Percentiles rank a stretch among this genome's conserved stretches.
Conservation (phyloP, 2,329 filamentous ascomycete genomes). For the Magnaporthiopsis incrustans region DNA sequence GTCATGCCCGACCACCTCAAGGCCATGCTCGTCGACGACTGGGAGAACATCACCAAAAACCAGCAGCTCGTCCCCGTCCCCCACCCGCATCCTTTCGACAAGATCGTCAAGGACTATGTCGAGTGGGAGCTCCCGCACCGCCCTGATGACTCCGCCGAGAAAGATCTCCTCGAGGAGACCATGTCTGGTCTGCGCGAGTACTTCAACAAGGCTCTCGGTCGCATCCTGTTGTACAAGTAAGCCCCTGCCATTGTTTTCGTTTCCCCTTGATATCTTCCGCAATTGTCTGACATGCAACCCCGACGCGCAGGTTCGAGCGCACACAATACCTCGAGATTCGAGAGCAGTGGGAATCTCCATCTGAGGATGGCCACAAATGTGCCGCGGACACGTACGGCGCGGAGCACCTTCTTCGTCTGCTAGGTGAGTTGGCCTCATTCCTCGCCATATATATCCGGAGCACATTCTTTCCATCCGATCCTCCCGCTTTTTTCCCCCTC, state of each 20-base stretch:
- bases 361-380: constrained; percentile 57
- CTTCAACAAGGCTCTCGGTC: constrained; percentile 83
- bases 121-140: constrained; percentile 61
- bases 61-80: constrained; percentile 82
- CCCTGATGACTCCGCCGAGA: constrained; percentile 57
- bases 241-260: constrained; percentile 11
- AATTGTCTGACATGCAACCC: constrained; percentile 1
- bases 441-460: neutral
- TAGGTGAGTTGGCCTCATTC: constrained; percentile 54
- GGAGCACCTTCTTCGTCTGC: constrained; percentile 81
- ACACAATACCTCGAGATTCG: constrained; percentile 76
- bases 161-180: constrained; percentile 85
- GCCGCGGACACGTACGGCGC: constrained; percentile 82
- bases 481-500: neutral
- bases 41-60: constrained; percentile 98
- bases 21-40: constrained; percentile 90
- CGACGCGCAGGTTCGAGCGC: constrained; percentile 67
- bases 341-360: constrained; percentile 56
- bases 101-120: constrained; percentile 76
- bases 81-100: constrained; percentile 62
- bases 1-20: constrained; percentile 85
- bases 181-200: constrained; percentile 82
- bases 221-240: constrained; percentile 77
- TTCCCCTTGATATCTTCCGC: neutral
- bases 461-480: neutral